A percentile compares a stretch with the other conserved stretches of the same genome.
phyloP scores from a whole-genome alignment of 1,284 basidiomycete genomes.

The Lignosus rhinocerotis region DNA sequence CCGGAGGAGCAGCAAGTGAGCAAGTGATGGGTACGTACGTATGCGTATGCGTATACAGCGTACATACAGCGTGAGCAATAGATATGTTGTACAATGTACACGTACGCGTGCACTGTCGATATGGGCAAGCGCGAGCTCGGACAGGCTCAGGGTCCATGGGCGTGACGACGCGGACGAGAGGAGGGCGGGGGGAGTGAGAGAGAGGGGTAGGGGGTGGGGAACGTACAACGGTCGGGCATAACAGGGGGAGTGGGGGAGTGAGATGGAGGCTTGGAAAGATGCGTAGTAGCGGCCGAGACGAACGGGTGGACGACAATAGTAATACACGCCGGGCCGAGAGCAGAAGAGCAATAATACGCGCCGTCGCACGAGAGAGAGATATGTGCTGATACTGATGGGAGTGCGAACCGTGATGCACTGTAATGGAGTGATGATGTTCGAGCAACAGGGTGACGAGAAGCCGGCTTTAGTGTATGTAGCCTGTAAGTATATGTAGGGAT shows the following conservation, averaged over 20 bases:
- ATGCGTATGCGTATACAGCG: background rate
- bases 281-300: background rate
- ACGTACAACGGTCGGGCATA: background rate
- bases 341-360: no score
- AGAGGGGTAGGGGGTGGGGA: background rate
- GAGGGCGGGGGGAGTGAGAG: background rate
- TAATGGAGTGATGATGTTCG: background rate
- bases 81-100: background rate
- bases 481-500: background rate
- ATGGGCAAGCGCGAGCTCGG: background rate
- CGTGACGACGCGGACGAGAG: background rate
- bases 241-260: background rate
- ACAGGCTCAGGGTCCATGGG: slow-evolving; percentile 3
- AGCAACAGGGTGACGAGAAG: background rate
- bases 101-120: background rate
- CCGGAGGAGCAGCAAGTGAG: no score
- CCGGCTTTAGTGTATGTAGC: no score
- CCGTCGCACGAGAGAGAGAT: no score
- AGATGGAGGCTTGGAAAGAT: background rate
- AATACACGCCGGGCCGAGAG: no score
- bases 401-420: background rate
- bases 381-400: no score
- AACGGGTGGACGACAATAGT: background rate
- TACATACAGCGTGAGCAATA: background rate
- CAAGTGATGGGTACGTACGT: background rate